Evolutionary conservation across 495 filamentous ascomycete genomes (phyloP).

Genomic region (Extremus antarcticus): DNA sequence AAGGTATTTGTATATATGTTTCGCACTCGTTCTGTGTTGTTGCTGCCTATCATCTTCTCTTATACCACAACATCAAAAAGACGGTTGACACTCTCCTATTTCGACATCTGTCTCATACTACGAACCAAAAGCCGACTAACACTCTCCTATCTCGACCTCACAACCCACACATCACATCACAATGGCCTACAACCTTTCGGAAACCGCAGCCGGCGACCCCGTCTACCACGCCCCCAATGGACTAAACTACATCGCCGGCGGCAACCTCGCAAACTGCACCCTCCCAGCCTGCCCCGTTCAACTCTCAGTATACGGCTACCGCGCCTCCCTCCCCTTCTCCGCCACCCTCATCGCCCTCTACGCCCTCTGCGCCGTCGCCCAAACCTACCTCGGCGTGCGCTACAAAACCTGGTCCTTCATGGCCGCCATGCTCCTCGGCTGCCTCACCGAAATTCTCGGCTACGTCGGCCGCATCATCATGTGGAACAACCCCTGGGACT

Average conservation of each 20-base stretch:
- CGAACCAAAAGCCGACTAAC: too few relatives aligned
- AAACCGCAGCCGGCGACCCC: neutral
- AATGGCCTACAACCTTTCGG: neutral
- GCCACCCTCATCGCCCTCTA: constrained; percentile 18
- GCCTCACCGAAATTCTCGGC: constrained; percentile 15
- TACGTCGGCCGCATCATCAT: constrained; percentile 19
- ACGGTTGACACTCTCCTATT: neutral
- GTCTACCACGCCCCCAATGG: neutral
- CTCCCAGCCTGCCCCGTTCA: constrained; percentile 7
- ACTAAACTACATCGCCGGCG: neutral
- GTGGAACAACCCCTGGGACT: constrained; percentile 14
- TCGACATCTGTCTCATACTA: too few relatives aligned
- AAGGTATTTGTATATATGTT: neutral
- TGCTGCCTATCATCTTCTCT: neutral
- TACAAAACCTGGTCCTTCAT: constrained; percentile 13
- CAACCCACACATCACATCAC: neutral
- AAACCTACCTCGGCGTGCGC: constrained; percentile 11
- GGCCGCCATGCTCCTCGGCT: constrained; percentile 13
- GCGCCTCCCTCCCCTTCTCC: constrained; percentile 13
- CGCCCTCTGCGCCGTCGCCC: constrained; percentile 14
- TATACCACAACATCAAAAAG: neutral
- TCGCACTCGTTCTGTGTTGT: neutral
- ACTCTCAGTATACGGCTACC: constrained; percentile 11
- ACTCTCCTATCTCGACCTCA: neutral
- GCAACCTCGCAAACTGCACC: neutral